Evolutionary conservation across 2,329 filamentous ascomycete genomes (phyloP), one percentile per base, ranked within the genome.

Genomic region (Periglandula ipomoeae): DNA sequence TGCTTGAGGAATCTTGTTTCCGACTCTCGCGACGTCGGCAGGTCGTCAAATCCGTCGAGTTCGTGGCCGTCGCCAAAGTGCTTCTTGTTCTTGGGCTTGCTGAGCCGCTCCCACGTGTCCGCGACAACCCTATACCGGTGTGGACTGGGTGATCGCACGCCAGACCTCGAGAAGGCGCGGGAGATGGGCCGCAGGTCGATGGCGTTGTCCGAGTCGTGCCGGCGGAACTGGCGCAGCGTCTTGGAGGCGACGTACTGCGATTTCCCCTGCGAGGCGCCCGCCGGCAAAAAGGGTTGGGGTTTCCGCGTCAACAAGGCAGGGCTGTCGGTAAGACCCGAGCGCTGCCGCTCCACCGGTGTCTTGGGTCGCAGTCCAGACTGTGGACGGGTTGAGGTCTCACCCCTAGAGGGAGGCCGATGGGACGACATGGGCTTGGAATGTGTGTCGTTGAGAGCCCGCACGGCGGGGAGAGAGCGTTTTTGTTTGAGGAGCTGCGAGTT

Each of bases 21-120:
- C 13, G 81, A 78, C 52, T 85, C 81, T 11, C 78, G 81, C 15
- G 90, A 96, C 0, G 90, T 97, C 1, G 91, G 91, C 49, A 98
- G 71, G 66, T 98, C 93, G 63, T 98, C 93, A 63, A 98, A 97
- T 2, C 79, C 82, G 57, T 97, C 91, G 30, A 98, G 75, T 66
- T 98, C 93, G 52, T 85, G 86, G 15, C 93, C 93, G 64, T 96
- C 89, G 11, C 93, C 93, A 68, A 94, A 98, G 75, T 67, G 62
- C 53, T 65, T 67, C 55, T 67, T 68, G 45, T 65, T 65, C 57
- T 65, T 68, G 3, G 89, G 89, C 63, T 84, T 86, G 53, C 79
- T 90, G 51, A 95, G 69, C 42, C 85, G 82, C 55, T 85, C 81
- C 72, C 74, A 79, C 5, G 69, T 68, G 35, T 74, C 74, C 42